Evolutionary conservation across 768 basidiomycete genomes (phyloP).

Genomic region (Mycena amicta): DNA sequence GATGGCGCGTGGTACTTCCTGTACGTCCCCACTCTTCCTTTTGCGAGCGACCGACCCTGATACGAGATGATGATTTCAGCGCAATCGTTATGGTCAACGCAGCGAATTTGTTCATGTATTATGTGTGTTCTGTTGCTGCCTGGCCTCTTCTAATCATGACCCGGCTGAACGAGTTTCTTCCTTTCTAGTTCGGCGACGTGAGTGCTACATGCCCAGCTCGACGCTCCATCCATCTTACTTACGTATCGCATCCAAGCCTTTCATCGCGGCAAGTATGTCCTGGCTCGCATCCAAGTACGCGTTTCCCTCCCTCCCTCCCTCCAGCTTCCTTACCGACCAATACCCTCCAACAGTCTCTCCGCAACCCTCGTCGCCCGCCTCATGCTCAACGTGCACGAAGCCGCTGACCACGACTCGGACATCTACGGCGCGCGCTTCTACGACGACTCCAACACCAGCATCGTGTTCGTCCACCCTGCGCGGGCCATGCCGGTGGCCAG

Average conservation of each 20-base stretch:
- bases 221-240: neutral
- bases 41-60: neutral
- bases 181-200: neutral
- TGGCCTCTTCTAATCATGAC: neutral
- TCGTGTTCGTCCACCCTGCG: neutral
- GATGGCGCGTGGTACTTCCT: slow-evolving; percentile 8
- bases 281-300: slow-evolving; percentile 3
- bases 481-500: neutral
- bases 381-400: slow-evolving; percentile 11
- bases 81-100: neutral
- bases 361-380: slow-evolving; percentile 5
- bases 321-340: no score
- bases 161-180: neutral
- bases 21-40: neutral
- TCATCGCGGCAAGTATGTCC: neutral
- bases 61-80: neutral
- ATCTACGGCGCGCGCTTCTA: neutral
- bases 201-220: neutral
- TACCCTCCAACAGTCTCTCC: neutral
- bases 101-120: neutral
- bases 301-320: no score
- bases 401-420: neutral
- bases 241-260: neutral
- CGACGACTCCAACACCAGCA: neutral
- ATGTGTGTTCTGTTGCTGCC: neutral